Evolutionary conservation across 768 basidiomycete genomes (phyloP), one percentile per base, ranked within the genome.

Genomic region (Trametes villosa): DNA sequence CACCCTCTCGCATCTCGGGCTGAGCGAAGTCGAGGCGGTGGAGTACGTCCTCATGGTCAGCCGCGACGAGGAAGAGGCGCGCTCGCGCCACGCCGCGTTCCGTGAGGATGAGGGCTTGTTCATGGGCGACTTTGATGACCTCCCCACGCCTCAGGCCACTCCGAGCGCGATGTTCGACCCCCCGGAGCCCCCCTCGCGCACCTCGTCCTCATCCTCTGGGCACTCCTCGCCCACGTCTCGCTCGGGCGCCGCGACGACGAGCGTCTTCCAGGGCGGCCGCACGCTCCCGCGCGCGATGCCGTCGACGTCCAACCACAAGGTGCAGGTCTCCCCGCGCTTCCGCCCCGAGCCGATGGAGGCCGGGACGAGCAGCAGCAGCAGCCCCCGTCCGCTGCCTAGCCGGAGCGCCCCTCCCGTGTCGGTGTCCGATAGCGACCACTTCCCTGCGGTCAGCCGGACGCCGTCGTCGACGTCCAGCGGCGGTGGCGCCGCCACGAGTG

Each of bases 41-140:
- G 88, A 92, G 67, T 94, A 94, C 65, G 80, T 86, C 0, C 71
- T 94, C 46, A 94, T 94, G 91, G 80, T 94, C 64, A 93, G 91
- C 63, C 85, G 89, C 9, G 92, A 94, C 46, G 90, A 93, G 70
- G 85, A 83, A 40, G 72, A 75, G 48, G 51, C 53, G n/a, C 67
- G 70, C 55, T 65, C 72, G 12, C 49, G 36, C 38, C 41, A 54
- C 29, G 18, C 31, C 29, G 57, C 36, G 53, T 65, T 54, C 59
- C 57, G 59, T n/a, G 57, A 55, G 11, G 83, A 84, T 20, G 83
- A 86, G 53, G 86, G 83, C 3, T 78, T 86, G 3, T 87, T 86
- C 60, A 82, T 83, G 57, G 81, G 74, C 20, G 83, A 86, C 56
- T 83, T 81, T 57, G 83, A 85, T 51, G 77, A 79, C 24, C 67